Base-by-base conservation (phyloP, 2,329 filamentous ascomycete species). In the Penicillium sp. region DNA sequence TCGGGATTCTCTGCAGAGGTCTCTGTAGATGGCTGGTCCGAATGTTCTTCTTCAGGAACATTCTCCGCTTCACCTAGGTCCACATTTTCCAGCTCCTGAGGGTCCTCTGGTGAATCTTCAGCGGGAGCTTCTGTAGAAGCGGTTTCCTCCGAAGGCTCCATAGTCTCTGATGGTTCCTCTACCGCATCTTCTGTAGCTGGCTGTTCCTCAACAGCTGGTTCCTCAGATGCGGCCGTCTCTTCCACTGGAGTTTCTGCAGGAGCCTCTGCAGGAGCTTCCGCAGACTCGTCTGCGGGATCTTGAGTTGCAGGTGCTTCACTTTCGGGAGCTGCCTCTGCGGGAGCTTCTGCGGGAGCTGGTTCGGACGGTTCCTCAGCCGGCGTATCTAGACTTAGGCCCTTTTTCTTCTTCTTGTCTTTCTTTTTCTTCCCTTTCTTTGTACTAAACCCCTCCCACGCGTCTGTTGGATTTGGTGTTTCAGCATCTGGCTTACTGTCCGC, bases 261-360 rank as follows among this genome's bases (percentile, higher is more conserved):
- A 12, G 63, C 62, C 35, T 62, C 60, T 16, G 49, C 49, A n/a
- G n/a, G n/a, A n/a, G n/a, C n/a, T n/a, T n/a, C n/a, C n/a, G n/a
- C n/a, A n/a, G n/a, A n/a, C n/a, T n/a, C n/a, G n/a, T n/a, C n/a
- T 38, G 62, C 56, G 20, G 57, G 43, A 43, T 64, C 58, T 53
- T 66, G 61, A 21, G 52, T 47, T 8, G 59, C 46, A 23, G 61
- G 52, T 40, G 61, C 55, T 50, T 58, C 59, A 11, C 45, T 18
- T 35, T 28, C 23, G 23, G 52, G 51, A 43, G 20, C 53, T 47
- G 21, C 61, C 56, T 9, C 49, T 20, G 59, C 33, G 3, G 49
- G 45, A 47, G 62, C 59, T 26, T 64, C 62, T 20, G 52, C 30
- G 16, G 54, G 46, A 18, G 58, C 47, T 50, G 63, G 60, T 48